Conservation (phyloP, 139 green algal species). For the Diplosphaera chodatii region DNA sequence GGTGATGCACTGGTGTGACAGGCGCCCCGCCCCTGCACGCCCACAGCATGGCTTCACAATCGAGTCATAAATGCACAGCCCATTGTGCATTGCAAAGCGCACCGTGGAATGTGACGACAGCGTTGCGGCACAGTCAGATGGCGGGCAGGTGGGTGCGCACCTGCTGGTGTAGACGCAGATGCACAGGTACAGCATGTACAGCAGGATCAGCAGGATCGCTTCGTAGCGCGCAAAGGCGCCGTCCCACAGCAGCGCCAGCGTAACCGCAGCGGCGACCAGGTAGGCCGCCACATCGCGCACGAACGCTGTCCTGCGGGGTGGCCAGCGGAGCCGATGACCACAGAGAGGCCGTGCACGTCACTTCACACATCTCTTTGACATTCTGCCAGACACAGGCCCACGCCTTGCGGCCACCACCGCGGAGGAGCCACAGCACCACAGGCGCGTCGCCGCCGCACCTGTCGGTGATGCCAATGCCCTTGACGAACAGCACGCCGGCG, state of each 20-base stretch:
- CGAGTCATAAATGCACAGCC: no score
- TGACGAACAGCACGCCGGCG: slow-evolving; percentile 25
- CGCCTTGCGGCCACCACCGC: no score
- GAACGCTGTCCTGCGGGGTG: slow-evolving; percentile 23
- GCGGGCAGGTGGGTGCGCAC: neutral
- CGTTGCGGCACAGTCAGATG: no score
- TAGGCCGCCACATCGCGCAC: slow-evolving; percentile 31
- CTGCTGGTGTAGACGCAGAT: slow-evolving; percentile 23
- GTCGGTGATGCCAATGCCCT: slow-evolving; percentile 1
- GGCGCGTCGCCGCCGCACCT: neutral
- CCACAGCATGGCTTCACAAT: no score
- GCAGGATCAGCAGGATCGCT: slow-evolving; percentile 13
- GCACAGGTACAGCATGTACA: slow-evolving; percentile 26
- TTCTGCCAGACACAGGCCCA: neutral
- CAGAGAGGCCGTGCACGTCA: neutral
- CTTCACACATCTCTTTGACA: neutral
- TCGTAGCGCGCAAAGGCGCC: slow-evolving; percentile 18
- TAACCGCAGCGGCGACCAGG: slow-evolving; percentile 22
- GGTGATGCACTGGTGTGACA: neutral
- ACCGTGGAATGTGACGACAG: no score
- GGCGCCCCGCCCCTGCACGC: neutral
- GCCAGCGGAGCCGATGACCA: neutral
- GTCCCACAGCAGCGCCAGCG: slow-evolving; percentile 21
- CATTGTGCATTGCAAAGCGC: no score
- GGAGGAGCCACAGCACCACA: no score